These are phyloP conservation scores for Populus nigra DNA, from an alignment of 345 rosid genomes.

Conservation along the genomic window DNA sequence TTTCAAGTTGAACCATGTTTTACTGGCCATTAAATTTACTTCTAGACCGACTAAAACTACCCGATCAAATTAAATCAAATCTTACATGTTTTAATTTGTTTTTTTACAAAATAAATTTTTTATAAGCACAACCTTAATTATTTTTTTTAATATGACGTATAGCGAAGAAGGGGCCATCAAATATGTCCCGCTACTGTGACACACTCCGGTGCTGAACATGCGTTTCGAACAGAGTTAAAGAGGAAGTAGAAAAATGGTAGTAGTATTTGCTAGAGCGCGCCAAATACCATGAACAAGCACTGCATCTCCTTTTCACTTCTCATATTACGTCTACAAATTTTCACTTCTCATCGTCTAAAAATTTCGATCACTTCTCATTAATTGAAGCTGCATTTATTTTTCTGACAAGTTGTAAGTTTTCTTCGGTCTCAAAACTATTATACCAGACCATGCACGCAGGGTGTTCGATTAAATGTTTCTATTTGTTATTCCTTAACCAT, in stretches of 20 bases:
- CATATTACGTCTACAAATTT: not conserved
- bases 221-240: conserved; percentile 37
- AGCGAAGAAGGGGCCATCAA: no score
- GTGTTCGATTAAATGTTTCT: conserved; percentile 15
- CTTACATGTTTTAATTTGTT: no score
- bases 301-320: not conserved
- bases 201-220: no score
- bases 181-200: no score
- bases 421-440: not conserved
- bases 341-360: not conserved
- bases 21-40: no score
- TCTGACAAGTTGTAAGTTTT: not conserved
- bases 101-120: no score
- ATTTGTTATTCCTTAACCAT: not conserved
- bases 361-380: not conserved
- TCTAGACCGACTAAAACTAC: no score
- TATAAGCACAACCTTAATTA: no score
- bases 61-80: no score
- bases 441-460: not conserved
- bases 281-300: not conserved
- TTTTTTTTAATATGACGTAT: no score
- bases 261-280: not conserved
- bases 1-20: no score
- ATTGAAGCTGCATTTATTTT: no score
- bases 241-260: not conserved